These are phyloP conservation scores for Vitis vinifera DNA, from an alignment of 164 flowering plant genomes.

Conservation along the genomic window DNA sequence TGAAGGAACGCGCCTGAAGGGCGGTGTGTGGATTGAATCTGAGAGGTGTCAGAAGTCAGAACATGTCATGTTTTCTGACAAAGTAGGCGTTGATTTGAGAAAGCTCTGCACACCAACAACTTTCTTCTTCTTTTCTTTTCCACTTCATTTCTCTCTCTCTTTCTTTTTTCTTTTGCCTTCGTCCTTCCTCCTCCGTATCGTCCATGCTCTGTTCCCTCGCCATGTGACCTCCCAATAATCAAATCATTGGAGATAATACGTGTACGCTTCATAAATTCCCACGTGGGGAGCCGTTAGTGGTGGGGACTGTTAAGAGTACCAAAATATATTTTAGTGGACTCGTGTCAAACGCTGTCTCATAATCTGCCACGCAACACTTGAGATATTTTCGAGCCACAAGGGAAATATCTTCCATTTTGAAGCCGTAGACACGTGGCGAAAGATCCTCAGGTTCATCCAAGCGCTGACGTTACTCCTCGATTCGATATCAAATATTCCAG, in stretches of 20 bases:
- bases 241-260: background rate
- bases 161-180: too few relatives aligned
- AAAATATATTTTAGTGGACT: background rate
- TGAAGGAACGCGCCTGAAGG: too few relatives aligned
- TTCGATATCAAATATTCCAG: slow-evolving; percentile 1
- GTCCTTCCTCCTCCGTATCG: too few relatives aligned
- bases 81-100: too few relatives aligned
- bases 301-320: background rate
- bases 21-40: too few relatives aligned
- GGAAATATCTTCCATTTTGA: slow-evolving; percentile 5
- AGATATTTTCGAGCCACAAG: slow-evolving; percentile 23
- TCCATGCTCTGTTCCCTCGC: too few relatives aligned
- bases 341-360: background rate
- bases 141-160: too few relatives aligned
- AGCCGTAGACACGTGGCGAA: slow-evolving; percentile 8
- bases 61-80: too few relatives aligned
- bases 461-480: slow-evolving; percentile 11
- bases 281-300: background rate
- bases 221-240: background rate
- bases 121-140: too few relatives aligned
- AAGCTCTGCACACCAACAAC: too few relatives aligned
- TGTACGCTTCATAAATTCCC: background rate
- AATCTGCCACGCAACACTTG: slow-evolving; percentile 2
- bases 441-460: background rate
- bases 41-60: too few relatives aligned